Evolutionary conservation across 2,329 filamentous ascomycete species (phyloP).

Genomic region (Coniochaeta sp.): DNA sequence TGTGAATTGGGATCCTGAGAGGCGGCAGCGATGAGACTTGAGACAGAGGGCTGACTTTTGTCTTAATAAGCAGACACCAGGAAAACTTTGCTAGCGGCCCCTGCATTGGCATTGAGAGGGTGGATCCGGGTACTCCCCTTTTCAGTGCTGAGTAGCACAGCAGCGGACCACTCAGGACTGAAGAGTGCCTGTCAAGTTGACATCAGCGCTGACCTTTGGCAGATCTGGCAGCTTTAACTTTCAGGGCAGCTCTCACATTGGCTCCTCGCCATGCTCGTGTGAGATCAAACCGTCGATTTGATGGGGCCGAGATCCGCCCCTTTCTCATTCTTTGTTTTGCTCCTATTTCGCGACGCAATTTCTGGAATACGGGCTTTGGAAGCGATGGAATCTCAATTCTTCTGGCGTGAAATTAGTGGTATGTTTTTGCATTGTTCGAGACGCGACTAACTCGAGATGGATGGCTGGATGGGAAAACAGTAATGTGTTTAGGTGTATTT

Average conservation of each 20-base stretch:
- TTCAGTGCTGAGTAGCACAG: not conserved
- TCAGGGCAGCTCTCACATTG: not conserved
- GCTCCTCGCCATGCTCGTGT: too few relatives aligned
- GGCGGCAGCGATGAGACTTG: not conserved
- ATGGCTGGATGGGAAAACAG: not conserved
- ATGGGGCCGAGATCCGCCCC: not conserved
- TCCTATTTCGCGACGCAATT: not conserved
- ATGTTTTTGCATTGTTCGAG: not conserved
- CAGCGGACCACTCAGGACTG: not conserved
- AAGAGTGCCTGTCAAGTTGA: not conserved
- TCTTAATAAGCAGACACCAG: not conserved
- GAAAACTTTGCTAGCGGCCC: not conserved
- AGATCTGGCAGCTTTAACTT: not conserved
- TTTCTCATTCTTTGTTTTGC: not conserved
- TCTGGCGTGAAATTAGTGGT: not conserved
- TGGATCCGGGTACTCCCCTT: not conserved
- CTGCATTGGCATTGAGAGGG: not conserved
- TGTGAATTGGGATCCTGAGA: not conserved
- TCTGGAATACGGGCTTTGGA: not conserved
- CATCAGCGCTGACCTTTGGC: not conserved
- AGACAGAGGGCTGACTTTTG: not conserved
- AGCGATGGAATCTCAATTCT: not conserved
- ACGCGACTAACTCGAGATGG: not conserved
- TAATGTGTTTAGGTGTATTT: too few relatives aligned
- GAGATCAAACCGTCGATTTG: not conserved